A percentile compares a stretch with the other conserved stretches of the same genome.
Conservation (phyloP, 805 yeast genomes). For the Barnettozyma salicaria region DNA sequence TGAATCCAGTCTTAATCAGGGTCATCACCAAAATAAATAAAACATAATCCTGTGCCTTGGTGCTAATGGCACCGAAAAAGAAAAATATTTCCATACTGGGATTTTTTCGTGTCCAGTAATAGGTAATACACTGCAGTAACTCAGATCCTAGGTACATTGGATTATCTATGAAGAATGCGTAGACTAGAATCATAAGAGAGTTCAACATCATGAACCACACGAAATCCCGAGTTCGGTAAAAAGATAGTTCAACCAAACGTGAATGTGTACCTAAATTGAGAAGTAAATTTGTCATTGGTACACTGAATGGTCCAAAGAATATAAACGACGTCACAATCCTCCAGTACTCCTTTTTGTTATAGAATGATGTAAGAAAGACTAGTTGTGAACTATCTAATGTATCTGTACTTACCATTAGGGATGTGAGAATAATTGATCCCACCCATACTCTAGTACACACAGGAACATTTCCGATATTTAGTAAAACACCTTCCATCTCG, state of each 20-base stretch:
- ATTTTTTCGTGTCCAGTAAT: conserved; percentile 19
- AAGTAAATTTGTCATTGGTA: conserved; percentile 9
- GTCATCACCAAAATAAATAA: conserved; percentile 2
- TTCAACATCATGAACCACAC: conserved; percentile 18
- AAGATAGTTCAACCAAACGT: conserved; percentile 14
- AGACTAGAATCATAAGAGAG: conserved; percentile 8
- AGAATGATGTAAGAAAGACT: conserved; percentile 11
- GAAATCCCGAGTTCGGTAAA: conserved; percentile 9
- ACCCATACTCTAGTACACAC: conserved; percentile 20
- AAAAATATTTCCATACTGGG: conserved; percentile 11
- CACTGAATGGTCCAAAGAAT: conserved; percentile 16
- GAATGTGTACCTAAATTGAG: conserved; percentile 11
- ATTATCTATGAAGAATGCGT: conserved; percentile 8
- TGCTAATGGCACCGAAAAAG: conserved; percentile 12
- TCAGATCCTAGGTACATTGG: conserved; percentile 7
- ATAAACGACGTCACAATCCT: conserved; percentile 18
- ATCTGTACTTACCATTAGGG: conserved; percentile 13
- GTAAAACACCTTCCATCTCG: conserved; percentile 20
- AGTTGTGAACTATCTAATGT: conserved; percentile 9
- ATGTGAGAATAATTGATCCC: conserved; percentile 6
- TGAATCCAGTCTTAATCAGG: conserved; percentile 2
- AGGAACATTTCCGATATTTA: conserved; percentile 19
- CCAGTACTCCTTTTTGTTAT: conserved; percentile 18
- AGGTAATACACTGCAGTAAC: conserved; percentile 13
- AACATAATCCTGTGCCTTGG: conserved; percentile 17